These are phyloP conservation scores for Cicer pinnatifidum DNA, from an alignment of 306 rosid species.

Conservation along the genomic window DNA sequence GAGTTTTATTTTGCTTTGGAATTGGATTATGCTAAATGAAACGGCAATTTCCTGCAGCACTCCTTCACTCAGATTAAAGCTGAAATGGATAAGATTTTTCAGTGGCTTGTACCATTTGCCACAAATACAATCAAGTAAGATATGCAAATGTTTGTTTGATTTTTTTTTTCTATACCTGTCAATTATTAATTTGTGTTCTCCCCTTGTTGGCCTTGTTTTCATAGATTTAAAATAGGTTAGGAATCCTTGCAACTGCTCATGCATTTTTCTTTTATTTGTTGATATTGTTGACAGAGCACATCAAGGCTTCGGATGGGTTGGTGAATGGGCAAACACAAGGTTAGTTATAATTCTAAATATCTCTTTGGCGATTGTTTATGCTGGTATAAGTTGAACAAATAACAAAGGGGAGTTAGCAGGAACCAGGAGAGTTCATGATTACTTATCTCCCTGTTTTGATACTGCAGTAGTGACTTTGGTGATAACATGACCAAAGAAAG, in stretches of 20 bases:
- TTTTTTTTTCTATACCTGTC: conserved; percentile 8
- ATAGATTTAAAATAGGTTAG: conserved; percentile 11
- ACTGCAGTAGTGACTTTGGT: conserved; percentile 67
- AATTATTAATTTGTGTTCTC: neutral
- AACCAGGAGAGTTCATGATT: neutral
- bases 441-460: conserved; percentile 32
- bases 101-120: conserved; percentile 85
- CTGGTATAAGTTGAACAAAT: neutral
- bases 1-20: conserved; percentile 19
- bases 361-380: conserved; percentile 18
- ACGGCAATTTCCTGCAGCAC: conserved; percentile 56
- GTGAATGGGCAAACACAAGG: conserved; percentile 96
- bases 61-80: conserved; percentile 62
- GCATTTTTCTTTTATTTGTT: conserved; percentile 22
- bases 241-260: conserved; percentile 13
- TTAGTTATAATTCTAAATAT: conserved; percentile 45
- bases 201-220: conserved; percentile 1
- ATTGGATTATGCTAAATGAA: conserved; percentile 38
- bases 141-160: conserved; percentile 26
- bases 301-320: conserved; percentile 96
- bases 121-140: conserved; percentile 80
- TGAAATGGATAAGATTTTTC: conserved; percentile 77
- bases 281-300: conserved; percentile 72
- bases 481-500: conserved; percentile 50
- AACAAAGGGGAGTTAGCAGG: conserved; percentile 9